phyloP scores from a whole-genome alignment of 352 stramenopile species.

The Phytopythium oedochilum region DNA sequence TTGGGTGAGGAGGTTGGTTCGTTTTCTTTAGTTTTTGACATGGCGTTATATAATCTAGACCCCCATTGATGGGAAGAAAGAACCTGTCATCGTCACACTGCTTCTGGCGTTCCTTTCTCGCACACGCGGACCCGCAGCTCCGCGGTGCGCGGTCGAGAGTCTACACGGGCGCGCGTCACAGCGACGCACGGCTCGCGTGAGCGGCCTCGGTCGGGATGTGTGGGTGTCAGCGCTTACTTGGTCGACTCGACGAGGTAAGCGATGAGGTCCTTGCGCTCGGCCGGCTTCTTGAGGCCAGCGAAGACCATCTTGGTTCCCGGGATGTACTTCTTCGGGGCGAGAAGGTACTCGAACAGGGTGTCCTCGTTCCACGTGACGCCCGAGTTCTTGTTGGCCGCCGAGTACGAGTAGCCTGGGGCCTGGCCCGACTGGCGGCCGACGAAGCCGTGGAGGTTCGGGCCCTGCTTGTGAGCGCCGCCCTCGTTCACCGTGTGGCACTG shows the following conservation, averaged over 20 bases:
- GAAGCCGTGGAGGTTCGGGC: slow-evolving; percentile 97
- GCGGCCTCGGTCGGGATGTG: slow-evolving; percentile 9
- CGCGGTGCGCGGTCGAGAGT: not conserved
- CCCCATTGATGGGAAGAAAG: not conserved
- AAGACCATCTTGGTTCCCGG: slow-evolving; percentile 99
- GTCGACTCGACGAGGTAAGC: slow-evolving; percentile 95
- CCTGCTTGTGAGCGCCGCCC: slow-evolving; percentile 97
- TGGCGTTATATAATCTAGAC: slow-evolving; percentile 10
- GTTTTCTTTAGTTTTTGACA: not conserved
- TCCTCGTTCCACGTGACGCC: slow-evolving; percentile 95
- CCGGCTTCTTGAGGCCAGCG: slow-evolving; percentile 98
- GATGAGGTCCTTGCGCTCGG: slow-evolving; percentile 97
- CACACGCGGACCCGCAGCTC: not conserved
- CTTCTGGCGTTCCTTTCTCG: not conserved
- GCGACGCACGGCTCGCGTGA: not conserved
- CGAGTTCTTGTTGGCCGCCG: slow-evolving; percentile 98
- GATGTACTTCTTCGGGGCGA: slow-evolving; percentile 99
- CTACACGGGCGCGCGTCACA: not conserved
- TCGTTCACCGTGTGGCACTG: slow-evolving; percentile 92
- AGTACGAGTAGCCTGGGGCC: slow-evolving; percentile 98
- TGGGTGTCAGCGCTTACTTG: slow-evolving; percentile 10
- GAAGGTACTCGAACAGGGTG: slow-evolving; percentile 98
- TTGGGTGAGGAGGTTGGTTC: not conserved
- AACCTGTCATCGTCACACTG: not conserved
- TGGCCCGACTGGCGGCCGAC: slow-evolving; percentile 96